Percentiles rank a stretch among this genome's conserved stretches.
These are phyloP conservation scores for Berkeleyomyces rouxiae DNA, from an alignment of 2,329 filamentous ascomycete species.

Conservation along the genomic window DNA sequence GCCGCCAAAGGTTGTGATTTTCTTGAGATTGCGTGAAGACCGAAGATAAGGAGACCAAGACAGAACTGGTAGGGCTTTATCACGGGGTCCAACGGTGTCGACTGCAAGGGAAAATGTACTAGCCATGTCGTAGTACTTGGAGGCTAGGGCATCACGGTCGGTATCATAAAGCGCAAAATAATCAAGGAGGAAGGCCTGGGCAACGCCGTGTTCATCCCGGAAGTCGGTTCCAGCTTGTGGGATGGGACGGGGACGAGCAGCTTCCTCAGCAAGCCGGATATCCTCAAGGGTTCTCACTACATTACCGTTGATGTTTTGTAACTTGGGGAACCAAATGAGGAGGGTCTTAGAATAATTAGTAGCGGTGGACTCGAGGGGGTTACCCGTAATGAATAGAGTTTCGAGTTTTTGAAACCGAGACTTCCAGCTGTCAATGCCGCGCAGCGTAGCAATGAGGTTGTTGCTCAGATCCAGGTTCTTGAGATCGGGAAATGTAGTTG, in stretches of 20 bases:
- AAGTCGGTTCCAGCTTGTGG: conserved; percentile 51
- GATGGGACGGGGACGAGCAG: conserved; percentile 38
- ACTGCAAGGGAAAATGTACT: conserved; percentile 64
- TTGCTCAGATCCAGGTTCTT: conserved; percentile 78
- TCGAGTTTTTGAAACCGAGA: conserved; percentile 63
- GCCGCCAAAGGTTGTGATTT: conserved; percentile 42
- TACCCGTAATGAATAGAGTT: conserved; percentile 62
- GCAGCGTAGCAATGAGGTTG: conserved; percentile 57
- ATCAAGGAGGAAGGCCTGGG: conserved; percentile 56
- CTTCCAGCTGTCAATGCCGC: conserved; percentile 57
- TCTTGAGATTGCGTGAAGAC: conserved; percentile 60
- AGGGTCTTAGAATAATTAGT: conserved; percentile 51
- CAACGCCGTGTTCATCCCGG: conserved; percentile 55
- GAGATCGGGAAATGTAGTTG: conserved; percentile 66
- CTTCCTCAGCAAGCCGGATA: conserved; percentile 37
- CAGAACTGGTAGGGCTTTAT: conserved; percentile 27
- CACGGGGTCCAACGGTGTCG: conserved; percentile 42
- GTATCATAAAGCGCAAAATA: conserved; percentile 62
- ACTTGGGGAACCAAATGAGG: conserved; percentile 65
- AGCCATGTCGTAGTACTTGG: conserved; percentile 56
- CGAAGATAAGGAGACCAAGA: conserved; percentile 63
- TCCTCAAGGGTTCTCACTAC: conserved; percentile 60
- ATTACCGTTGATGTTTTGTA: conserved; percentile 59
- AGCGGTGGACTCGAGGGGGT: conserved; percentile 48
- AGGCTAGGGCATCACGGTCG: conserved; percentile 45